Evolutionary conservation across 352 stramenopile genomes (phyloP).

Genomic region (Phytophthora pseudosyringae): DNA sequence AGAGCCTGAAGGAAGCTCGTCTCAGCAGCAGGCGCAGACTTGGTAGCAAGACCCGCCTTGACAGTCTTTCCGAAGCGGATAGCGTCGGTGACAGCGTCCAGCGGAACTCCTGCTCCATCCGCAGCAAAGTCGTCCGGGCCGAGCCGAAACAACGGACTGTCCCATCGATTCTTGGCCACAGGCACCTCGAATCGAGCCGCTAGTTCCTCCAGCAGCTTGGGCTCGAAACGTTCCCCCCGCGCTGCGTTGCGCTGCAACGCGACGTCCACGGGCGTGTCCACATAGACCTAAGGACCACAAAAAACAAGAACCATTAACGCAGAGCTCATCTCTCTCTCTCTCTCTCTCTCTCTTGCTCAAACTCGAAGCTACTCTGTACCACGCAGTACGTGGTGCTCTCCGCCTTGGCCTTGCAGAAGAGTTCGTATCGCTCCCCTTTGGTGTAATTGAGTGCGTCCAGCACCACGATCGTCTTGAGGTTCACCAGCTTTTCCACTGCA

Average conservation of each 20-base stretch:
- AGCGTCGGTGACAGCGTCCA: constrained; percentile 63
- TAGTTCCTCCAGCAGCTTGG: constrained; percentile 83
- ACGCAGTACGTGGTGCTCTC: constrained; percentile 92
- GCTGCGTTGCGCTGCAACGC: constrained; percentile 63
- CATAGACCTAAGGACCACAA: constrained; percentile 49
- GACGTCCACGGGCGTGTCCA: constrained; percentile 70
- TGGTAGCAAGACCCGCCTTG: constrained; percentile 75
- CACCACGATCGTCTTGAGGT: constrained; percentile 82
- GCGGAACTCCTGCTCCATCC: constrained; percentile 41
- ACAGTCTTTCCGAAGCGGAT: constrained; percentile 69
- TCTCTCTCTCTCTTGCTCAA: neutral
- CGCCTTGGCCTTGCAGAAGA: constrained; percentile 94
- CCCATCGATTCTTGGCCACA: constrained; percentile 94
- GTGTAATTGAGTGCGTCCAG: constrained; percentile 96
- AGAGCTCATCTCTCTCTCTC: neutral
- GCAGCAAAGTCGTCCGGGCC: constrained; percentile 50
- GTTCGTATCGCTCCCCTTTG: constrained; percentile 95
- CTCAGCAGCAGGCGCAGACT: constrained; percentile 59
- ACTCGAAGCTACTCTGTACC: constrained; percentile 25
- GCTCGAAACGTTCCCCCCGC: constrained; percentile 45
- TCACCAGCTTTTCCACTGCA: constrained; percentile 69
- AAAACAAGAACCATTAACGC: neutral
- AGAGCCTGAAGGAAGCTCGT: constrained; percentile 80
- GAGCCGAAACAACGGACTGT: constrained; percentile 87
- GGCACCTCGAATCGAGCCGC: constrained; percentile 91